These are phyloP conservation scores for Pythium sukuiense DNA, from an alignment of 352 stramenopile genomes.

Conservation along the genomic window DNA sequence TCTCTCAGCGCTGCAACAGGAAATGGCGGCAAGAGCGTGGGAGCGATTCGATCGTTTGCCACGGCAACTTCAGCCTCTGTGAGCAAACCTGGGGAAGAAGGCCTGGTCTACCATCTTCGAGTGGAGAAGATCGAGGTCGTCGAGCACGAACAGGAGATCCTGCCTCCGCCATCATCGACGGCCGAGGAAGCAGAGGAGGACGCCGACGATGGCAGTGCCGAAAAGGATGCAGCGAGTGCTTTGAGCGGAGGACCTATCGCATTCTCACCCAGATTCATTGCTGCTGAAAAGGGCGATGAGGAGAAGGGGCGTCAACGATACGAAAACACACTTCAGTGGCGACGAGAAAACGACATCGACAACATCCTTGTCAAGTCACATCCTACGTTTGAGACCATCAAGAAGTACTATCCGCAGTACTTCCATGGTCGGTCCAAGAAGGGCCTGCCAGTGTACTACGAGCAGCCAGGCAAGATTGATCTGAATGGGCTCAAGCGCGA, in stretches of 20 bases:
- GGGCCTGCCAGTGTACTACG: conserved; percentile 80
- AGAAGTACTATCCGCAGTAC: conserved; percentile 91
- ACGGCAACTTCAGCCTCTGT: neutral
- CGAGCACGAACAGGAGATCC: conserved; percentile 34
- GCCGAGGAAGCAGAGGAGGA: conserved; percentile 24
- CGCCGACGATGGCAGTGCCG: neutral
- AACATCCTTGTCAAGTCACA: conserved; percentile 83
- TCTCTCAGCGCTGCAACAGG: conserved; percentile 15
- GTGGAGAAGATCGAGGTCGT: conserved; percentile 67
- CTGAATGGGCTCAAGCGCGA: conserved; percentile 83
- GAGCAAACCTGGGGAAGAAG: conserved; percentile 25
- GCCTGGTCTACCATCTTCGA: conserved; percentile 50
- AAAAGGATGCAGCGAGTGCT: conserved; percentile 3
- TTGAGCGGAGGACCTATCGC: conserved; percentile 67
- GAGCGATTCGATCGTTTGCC: neutral
- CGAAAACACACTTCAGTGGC: conserved; percentile 81
- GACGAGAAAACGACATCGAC: conserved; percentile 85
- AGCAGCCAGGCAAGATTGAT: conserved; percentile 86
- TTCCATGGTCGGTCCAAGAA: conserved; percentile 85
- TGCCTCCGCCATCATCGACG: conserved; percentile 8
- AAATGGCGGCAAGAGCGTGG: conserved; percentile 2
- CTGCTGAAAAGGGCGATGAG: conserved; percentile 81
- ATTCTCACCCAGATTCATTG: conserved; percentile 81
- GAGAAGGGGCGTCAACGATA: conserved; percentile 77
- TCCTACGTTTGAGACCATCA: conserved; percentile 86